A percentile compares a stretch with the other conserved stretches of the same genome.
phyloP scores from a whole-genome alignment of 805 yeast species.

The Lipomyces chichibuensis region DNA sequence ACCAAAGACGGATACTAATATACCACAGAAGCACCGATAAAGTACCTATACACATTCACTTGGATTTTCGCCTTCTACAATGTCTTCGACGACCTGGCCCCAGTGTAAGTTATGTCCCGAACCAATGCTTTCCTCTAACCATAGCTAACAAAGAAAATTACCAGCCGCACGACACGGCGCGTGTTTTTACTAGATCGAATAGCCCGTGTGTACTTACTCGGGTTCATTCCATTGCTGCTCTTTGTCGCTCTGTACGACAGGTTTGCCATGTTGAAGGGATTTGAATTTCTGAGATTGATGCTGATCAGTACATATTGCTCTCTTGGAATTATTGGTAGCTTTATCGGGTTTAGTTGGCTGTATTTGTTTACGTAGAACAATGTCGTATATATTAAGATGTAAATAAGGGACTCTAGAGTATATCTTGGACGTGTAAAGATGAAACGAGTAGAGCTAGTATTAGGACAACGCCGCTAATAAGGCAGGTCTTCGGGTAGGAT shows the following conservation, averaged over 20 bases:
- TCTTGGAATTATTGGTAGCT: constrained; percentile 78
- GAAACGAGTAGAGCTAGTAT: too few species aligned
- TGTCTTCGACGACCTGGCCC: constrained; percentile 60
- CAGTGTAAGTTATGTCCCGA: constrained; percentile 31
- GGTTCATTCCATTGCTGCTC: constrained; percentile 66
- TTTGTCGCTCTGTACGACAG: constrained; percentile 59
- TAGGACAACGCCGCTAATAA: too few species aligned
- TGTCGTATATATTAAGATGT: neutral
- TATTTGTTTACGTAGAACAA: constrained; percentile 53
- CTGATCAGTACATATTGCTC: constrained; percentile 83
- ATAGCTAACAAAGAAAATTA: neutral
- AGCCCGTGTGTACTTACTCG: constrained; percentile 65
- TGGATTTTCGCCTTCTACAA: constrained; percentile 82
- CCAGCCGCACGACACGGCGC: constrained; percentile 36
- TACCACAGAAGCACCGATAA: constrained; percentile 66
- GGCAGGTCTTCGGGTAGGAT: too few species aligned
- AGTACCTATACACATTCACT: constrained; percentile 72
- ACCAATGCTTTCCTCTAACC: neutral
- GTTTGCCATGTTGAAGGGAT: constrained; percentile 51
- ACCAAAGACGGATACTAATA: neutral
- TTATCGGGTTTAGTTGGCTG: constrained; percentile 88
- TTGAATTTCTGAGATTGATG: constrained; percentile 80
- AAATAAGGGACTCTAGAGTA: too few species aligned
- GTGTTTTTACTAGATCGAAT: constrained; percentile 71
- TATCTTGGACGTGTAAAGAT: too few species aligned